A percentile compares a stretch with the other conserved stretches of the same genome.
phyloP scores from a whole-genome alignment of 495 filamentous ascomycete species.

The Aspergillus leporis region DNA sequence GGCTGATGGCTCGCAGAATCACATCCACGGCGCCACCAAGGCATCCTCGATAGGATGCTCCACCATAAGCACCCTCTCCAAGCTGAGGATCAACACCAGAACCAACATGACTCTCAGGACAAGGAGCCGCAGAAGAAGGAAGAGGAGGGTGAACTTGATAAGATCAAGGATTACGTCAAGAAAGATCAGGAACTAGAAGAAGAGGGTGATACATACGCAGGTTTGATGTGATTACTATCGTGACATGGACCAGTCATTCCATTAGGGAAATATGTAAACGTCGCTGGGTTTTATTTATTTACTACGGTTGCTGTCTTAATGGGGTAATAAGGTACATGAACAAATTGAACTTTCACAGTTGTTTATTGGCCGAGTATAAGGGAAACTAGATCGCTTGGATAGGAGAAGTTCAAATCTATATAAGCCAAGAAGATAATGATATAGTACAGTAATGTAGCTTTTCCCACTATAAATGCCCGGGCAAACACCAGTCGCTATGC shows the following conservation, averaged over 20 bases:
- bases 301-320: too few species aligned
- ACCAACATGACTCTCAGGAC: neutral
- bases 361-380: too few species aligned
- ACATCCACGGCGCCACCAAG: neutral
- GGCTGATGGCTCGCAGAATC: neutral
- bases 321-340: neutral
- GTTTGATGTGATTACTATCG: neutral
- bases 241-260: too few species aligned
- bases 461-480: slow-evolving; percentile 5
- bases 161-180: neutral
- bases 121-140: neutral
- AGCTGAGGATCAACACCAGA: neutral
- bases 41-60: neutral
- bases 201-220: neutral
- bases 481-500: slow-evolving; percentile 39
- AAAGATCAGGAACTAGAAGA: neutral
- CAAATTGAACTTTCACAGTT: too few species aligned
- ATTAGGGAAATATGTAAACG: too few species aligned
- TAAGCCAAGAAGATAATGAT: neutral
- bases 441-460: slow-evolving; percentile 2
- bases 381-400: neutral
- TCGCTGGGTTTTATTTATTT: neutral
- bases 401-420: neutral
- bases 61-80: neutral
- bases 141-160: neutral